These are phyloP conservation scores for Acanthamoeba triangularis DNA, from an alignment of 208 protist genomes.

Conservation along the genomic window DNA sequence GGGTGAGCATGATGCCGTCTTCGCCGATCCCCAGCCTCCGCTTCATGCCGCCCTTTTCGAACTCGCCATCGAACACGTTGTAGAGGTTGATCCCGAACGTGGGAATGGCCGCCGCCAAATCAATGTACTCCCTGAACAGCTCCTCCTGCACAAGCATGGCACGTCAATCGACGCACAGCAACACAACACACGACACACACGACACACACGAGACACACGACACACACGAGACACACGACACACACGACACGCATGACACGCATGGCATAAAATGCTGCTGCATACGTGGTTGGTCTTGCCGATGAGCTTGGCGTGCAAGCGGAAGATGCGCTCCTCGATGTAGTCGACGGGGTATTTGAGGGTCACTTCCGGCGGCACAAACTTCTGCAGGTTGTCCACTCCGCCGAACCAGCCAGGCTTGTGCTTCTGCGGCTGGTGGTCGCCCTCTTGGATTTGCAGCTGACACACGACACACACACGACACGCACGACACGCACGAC, in stretches of 20 bases:
- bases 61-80: constrained; percentile 57
- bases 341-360: constrained; percentile 4
- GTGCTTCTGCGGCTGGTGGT: constrained; percentile 59
- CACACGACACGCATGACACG: background rate
- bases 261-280: background rate
- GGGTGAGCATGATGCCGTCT: constrained; percentile 57
- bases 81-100: constrained; percentile 49
- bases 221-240: background rate
- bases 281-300: background rate
- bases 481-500: too few relatives aligned
- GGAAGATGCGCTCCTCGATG: constrained; percentile 54
- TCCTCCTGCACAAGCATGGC: background rate
- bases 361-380: constrained; percentile 19
- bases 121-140: constrained; percentile 49
- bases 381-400: constrained; percentile 26
- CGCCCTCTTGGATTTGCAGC: constrained; percentile 64
- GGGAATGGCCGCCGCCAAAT: background rate
- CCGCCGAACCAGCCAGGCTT: constrained; percentile 28
- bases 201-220: background rate
- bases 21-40: constrained; percentile 33
- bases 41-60: background rate
- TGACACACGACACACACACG: background rate
- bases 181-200: background rate
- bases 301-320: constrained; percentile 16
- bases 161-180: background rate